These are phyloP conservation scores for Stachybotrys echinatus DNA, from an alignment of 2,329 filamentous ascomycete genomes.

Conservation along the genomic window DNA sequence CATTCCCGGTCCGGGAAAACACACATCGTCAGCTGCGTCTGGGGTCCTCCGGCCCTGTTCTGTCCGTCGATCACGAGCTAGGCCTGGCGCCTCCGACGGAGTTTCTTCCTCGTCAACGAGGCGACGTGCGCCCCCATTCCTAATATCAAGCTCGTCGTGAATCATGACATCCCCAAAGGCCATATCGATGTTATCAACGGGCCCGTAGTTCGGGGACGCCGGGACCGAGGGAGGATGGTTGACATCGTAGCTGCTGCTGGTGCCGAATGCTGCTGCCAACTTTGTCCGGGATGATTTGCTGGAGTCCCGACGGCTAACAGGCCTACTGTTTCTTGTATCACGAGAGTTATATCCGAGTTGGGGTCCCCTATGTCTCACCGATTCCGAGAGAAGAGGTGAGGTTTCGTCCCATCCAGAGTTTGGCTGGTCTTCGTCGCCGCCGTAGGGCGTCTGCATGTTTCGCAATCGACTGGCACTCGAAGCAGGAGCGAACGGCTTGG, in stretches of 20 bases:
- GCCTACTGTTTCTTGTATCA: conserved; percentile 27
- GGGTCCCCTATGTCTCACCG: conserved; percentile 14
- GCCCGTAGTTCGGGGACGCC: conserved; percentile 50
- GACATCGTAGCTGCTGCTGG: conserved; percentile 51
- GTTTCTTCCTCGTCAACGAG: conserved; percentile 23
- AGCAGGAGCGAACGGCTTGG: conserved; percentile 22
- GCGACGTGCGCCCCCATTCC: conserved; percentile 22
- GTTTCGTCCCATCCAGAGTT: conserved; percentile 41
- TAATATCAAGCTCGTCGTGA: conserved; percentile 53
- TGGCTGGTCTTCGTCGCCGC: conserved; percentile 43
- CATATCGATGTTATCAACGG: conserved; percentile 44
- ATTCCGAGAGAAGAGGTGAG: conserved; percentile 46
- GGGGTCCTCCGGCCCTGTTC: conserved; percentile 39
- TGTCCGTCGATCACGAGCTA: conserved; percentile 19
- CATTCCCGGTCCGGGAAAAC: conserved; percentile 69
- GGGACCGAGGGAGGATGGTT: conserved; percentile 67
- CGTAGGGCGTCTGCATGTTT: conserved; percentile 28
- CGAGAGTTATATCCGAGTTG: conserved; percentile 34
- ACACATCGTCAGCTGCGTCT: conserved; percentile 80
- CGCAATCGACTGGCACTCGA: conserved; percentile 27
- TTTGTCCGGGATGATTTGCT: conserved; percentile 46
- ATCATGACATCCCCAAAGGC: conserved; percentile 67
- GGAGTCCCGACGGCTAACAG: conserved; percentile 40
- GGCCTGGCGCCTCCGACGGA: conserved; percentile 13
- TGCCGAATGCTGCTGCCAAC: conserved; percentile 24